Base-by-base conservation (phyloP, 2,329 filamentous ascomycete genomes). In the Penicillium corylophilum region DNA sequence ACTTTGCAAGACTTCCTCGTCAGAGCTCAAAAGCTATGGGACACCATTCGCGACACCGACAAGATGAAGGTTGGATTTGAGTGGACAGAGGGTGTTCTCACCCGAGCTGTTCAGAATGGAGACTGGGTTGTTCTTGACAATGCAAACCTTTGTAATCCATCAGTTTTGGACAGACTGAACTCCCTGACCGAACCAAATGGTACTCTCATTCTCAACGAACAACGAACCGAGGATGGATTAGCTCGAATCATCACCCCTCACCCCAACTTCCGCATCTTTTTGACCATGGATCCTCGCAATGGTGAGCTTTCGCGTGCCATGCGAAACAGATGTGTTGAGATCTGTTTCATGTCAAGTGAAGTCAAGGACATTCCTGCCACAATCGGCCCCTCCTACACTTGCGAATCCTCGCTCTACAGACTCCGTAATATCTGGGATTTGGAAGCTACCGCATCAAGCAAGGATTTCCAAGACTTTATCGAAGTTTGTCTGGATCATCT, bases 61-160 rank as follows among this genome's bases (percentile, higher is more conserved):
- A 86, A 87, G 38, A 68, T 71, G 64, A 70, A 65, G 56, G 90
- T 91, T 20, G 86, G 88, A 2, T 99, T 99, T 67, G 90, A 96
- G 70, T 99, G 94, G 94, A 84, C 95, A 2, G 93, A 99, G 68
- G 94, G 95, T 51, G 83, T 95, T 43, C 85, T 99, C 39, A 87
- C 97, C 43, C 87, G 91, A 62, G 93, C 94, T 38, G 78, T 97
- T 10, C 82, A 95, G 65, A 79, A 87, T 61, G 94, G 94, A 13
- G 83, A 91, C 54, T 99, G 94, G 94, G 79, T 99, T 16, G 86
- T 99, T 10, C 83, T 99, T 20, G 94, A 99, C 72, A 96, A 99
- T 71, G 94, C 95, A 54, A 99, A 99, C 65, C 81, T 99, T 51
- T 99, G 95, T 75, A 96, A 88, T 64, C 88, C 93, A 22, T 96